Evolutionary conservation across 805 yeast species (phyloP).

Genomic region (Cyberlindnera nakhonratchasimensis): DNA sequence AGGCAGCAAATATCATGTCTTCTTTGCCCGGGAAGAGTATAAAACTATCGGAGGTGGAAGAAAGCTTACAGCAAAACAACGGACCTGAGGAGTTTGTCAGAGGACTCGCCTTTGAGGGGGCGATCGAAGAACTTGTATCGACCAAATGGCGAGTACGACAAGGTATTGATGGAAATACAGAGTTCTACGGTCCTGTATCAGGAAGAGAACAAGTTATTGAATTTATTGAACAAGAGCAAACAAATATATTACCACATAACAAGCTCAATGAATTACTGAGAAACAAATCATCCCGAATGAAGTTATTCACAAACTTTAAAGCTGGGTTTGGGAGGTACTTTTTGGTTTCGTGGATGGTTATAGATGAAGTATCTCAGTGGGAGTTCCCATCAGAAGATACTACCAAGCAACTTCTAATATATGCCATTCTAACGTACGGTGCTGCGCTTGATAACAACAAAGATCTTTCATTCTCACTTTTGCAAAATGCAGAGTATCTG

Average conservation of each 20-base stretch:
- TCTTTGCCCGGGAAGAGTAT: constrained; percentile 11
- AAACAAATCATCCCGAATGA: background rate
- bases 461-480: constrained; percentile 14
- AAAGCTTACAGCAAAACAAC: background rate
- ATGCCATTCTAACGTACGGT: constrained; percentile 31
- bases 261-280: background rate
- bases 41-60: constrained; percentile 2
- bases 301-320: constrained; percentile 23
- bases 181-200: constrained; percentile 35
- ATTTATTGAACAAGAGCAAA: background rate
- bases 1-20: constrained; percentile 13
- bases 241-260: background rate
- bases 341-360: constrained; percentile 21
- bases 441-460: constrained; percentile 22
- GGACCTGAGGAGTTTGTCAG: background rate
- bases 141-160: constrained; percentile 34
- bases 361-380: constrained; percentile 29
- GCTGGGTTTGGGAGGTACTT: constrained; percentile 29
- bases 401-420: constrained; percentile 29
- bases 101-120: constrained; percentile 26
- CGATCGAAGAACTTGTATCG: constrained; percentile 32
- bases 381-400: constrained; percentile 24
- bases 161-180: constrained; percentile 28
- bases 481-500: constrained; percentile 25
- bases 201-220: constrained; percentile 32